Evolutionary conservation across 176 grass and related monocot species (phyloP).

Genomic region (Pontederia paniculata): DNA sequence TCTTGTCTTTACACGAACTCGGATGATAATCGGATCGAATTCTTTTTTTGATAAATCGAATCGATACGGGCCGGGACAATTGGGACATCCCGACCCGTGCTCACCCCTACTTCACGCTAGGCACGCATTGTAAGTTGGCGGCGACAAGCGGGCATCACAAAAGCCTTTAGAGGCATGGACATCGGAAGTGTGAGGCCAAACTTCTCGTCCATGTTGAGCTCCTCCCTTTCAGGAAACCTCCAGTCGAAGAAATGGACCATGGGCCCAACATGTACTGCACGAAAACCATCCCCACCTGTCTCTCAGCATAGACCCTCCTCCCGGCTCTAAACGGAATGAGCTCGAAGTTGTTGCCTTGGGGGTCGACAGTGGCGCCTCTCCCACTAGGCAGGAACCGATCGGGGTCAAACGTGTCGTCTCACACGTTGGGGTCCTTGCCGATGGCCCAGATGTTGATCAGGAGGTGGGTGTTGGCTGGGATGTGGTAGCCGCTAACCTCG

Average conservation of each 20-base stretch:
- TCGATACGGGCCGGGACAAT: too few relatives aligned
- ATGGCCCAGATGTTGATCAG: constrained; percentile 30
- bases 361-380: not conserved
- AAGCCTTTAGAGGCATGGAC: not conserved
- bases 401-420: constrained; percentile 21
- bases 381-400: constrained; percentile 10
- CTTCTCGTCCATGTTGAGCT: constrained; percentile 4
- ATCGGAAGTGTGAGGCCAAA: not conserved
- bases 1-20: too few relatives aligned
- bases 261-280: constrained; percentile 15
- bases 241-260: constrained; percentile 9
- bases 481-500: constrained; percentile 9
- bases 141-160: not conserved
- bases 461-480: constrained; percentile 16
- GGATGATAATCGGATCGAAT: too few relatives aligned
- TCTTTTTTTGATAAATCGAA: too few relatives aligned
- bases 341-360: constrained; percentile 4
- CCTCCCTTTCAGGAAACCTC: not conserved
- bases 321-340: constrained; percentile 9
- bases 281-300: not conserved
- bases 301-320: not conserved
- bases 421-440: constrained; percentile 18
- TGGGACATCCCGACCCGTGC: too few relatives aligned
- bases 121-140: not conserved
- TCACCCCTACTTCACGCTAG: too few relatives aligned